Evolutionary conservation across 306 rosid species (phyloP).

Genomic region (Acacia crassicarpa): DNA sequence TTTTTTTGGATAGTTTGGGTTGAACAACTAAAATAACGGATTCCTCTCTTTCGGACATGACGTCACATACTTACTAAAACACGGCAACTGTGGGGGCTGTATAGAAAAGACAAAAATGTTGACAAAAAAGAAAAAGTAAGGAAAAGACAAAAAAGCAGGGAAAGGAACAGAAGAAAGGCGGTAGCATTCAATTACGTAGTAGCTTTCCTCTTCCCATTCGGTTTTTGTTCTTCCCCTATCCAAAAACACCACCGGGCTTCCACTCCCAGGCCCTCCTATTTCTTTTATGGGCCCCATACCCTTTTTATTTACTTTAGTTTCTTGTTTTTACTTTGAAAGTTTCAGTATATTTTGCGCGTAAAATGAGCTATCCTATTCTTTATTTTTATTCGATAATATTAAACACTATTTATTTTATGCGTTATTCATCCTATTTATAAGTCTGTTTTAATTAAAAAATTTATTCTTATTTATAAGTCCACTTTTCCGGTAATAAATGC

Average conservation of each 20-base stretch:
- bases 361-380: too few species aligned
- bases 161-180: background rate
- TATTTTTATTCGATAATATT: too few species aligned
- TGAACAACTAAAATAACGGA: background rate
- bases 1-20: background rate
- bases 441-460: too few species aligned
- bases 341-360: background rate
- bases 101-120: background rate
- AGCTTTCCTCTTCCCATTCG: background rate
- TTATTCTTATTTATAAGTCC: too few species aligned
- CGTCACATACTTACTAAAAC: constrained; percentile 42
- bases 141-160: background rate
- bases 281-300: background rate
- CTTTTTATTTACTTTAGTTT: background rate
- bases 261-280: background rate
- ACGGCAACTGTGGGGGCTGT: too few species aligned
- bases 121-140: too few species aligned
- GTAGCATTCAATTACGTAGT: constrained; percentile 32
- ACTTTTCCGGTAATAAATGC: too few species aligned
- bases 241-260: background rate
- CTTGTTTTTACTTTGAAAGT: background rate
- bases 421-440: too few species aligned
- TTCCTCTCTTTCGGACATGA: constrained; percentile 11
- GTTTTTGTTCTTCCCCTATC: background rate
- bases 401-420: too few species aligned